Evolutionary conservation across 75 land plant species (phyloP), one percentile per base, ranked within the genome.

Genomic region (Isoetes taiwanensis): DNA sequence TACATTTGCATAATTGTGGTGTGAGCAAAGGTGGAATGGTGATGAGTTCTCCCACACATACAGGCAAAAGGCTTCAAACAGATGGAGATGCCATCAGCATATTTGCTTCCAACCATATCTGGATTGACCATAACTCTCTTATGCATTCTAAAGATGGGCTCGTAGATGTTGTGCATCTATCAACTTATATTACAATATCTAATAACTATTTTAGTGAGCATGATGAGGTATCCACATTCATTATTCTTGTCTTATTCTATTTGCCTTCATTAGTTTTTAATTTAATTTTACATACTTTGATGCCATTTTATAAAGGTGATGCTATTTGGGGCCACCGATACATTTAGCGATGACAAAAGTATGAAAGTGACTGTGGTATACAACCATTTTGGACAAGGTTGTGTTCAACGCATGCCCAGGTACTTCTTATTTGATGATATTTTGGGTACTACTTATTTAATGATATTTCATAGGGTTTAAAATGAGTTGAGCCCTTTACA

Each of bases 41-140:
- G 5, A 46, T 46, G 16, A 6, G 21, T 5, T 46, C 50, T 6
- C 25, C n/a, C 16, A n/a, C 5, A 6, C 50, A 46, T 23, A 46
- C 50, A 19, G 50, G 50, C 50, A 19, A 19, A 6, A 5, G 50
- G 25, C 25, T 16, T 6, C 25, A 33, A 1, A 25, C 27, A 34
- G 84, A 83, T 32, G 87, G 87, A 1, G 87, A 83, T 64, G 84
- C 69, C n/a, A 83, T 83, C 10, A 37, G 70, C 34, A n/a, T 77
- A 1, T 48, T 66, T 3, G 57, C 43, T 1, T 43, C 73, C 0
- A 63, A 62, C 9, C 63, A 80, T 58, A 37, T 83, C 0, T 80
- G 87, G 87, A 74, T 83, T 30, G 87, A 83, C 35, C 87, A 83
- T 62, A 76, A 80, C 55, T 74, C 78, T 0, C 57, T 83, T 0